Evolutionary conservation across 2,329 filamentous ascomycete genomes (phyloP), one percentile per base, ranked within the genome.

Genomic region (Colletotrichum orchidophilum): DNA sequence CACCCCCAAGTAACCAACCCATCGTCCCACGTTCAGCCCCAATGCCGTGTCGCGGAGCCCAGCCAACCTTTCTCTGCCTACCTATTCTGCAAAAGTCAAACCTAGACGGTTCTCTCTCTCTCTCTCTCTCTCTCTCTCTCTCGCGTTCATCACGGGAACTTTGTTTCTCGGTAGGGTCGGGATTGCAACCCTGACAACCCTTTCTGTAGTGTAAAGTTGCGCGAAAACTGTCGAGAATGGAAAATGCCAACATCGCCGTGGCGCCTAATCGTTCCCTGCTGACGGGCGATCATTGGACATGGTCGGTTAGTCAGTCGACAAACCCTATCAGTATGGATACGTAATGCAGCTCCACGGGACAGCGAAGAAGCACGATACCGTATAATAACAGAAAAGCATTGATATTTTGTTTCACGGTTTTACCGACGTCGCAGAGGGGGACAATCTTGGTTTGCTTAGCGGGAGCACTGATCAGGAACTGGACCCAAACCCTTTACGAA

Each of bases 391-490:
- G 39, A 46, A 57, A 64, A 58, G 42, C 58, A 33, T 29, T 18
- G 18, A 11, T 33, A 26, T 42, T 18, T 12, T 8, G 33, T 42
- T 21, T 2, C 53, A 39, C 61, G 50, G 24, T 63, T 49, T 57
- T 31, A 55, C 54, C 27, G 61, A 42, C 26, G 42, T 21, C 52
- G 42, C 50, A 24, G 35, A 33, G 29, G 50, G 50, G 29, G 4
- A 11, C 21, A n/a, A 24, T 26, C 42, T 53, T 60, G 58, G 39
- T 4, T 42, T 46, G 31, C n/a, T 13, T 31, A 50, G 54, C 29
- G 31, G 35, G 42, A 50, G 66, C 62, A 70, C 62, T 33, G 66
- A 69, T 64, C 61, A 61, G 24, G 27, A 33, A 27, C 21, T 60
- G 62, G 57, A 52, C 31, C 15, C 29, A 42, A 18, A 24, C 31